Evolutionary conservation across 2,329 filamentous ascomycete species (phyloP).

Genomic region (Aureobasidium melanogenum): DNA sequence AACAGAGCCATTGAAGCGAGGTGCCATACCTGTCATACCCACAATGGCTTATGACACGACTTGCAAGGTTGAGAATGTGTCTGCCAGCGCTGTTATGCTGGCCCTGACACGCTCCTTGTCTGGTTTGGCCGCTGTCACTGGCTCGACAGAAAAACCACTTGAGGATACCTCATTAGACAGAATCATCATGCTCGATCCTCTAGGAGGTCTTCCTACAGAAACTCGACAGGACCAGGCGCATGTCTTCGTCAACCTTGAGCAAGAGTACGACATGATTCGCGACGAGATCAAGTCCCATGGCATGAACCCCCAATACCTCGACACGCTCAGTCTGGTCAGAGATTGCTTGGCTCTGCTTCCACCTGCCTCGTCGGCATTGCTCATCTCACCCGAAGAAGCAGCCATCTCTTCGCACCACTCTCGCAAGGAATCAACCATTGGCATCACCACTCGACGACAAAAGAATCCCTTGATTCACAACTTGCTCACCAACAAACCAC

Average conservation of each 20-base stretch:
- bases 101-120: constrained; percentile 69
- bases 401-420: constrained; percentile 46
- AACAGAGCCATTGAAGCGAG: constrained; percentile 56
- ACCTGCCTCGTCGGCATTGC: constrained; percentile 73
- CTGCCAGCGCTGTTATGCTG: constrained; percentile 58
- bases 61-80: constrained; percentile 40
- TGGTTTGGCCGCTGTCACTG: constrained; percentile 42
- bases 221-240: constrained; percentile 55
- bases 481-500: constrained; percentile 86
- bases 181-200: constrained; percentile 77
- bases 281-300: constrained; percentile 36
- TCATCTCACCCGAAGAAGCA: constrained; percentile 79
- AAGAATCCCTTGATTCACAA: constrained; percentile 91
- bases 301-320: constrained; percentile 40
- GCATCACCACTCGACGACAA: constrained; percentile 49
- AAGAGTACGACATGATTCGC: constrained; percentile 68
- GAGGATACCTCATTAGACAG: constrained; percentile 60
- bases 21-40: constrained; percentile 62
- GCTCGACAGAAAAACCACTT: neutral
- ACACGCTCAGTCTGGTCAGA: constrained; percentile 66
- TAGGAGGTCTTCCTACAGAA: constrained; percentile 71
- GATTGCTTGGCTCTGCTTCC: constrained; percentile 68
- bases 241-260: constrained; percentile 86
- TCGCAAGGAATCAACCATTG: constrained; percentile 18
- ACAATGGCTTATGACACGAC: constrained; percentile 51